Conservation (phyloP, 2,329 filamentous ascomycete genomes). For the Penicillium sp. region DNA sequence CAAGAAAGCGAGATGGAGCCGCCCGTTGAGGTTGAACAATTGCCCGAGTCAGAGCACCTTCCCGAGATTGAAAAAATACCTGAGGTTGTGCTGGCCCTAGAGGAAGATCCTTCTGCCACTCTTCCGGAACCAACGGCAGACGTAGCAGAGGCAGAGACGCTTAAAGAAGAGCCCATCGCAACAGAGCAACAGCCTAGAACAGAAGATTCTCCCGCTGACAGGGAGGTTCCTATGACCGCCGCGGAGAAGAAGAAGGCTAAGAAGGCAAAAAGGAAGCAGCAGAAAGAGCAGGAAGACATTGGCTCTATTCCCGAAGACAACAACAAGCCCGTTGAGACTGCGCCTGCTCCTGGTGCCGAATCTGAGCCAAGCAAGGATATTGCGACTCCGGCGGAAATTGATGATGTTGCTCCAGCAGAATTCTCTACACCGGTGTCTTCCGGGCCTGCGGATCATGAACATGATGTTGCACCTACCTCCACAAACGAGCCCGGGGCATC, state of each 20-base stretch:
- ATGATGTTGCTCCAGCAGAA: neutral
- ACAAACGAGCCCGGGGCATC: neutral
- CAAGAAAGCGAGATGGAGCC: neutral
- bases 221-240: conserved; percentile 16
- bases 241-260: conserved; percentile 19
- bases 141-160: neutral
- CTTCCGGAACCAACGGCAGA: neutral
- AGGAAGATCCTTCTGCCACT: neutral
- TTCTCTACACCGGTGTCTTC: neutral
- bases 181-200: neutral
- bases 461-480: neutral
- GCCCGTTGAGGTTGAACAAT: conserved; percentile 1
- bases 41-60: neutral
- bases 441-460: neutral
- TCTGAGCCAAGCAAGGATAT: neutral
- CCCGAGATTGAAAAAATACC: neutral
- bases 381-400: neutral
- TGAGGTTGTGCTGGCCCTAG: neutral
- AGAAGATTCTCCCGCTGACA: neutral
- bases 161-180: neutral
- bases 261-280: conserved; percentile 19
- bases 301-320: conserved; percentile 1
- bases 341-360: neutral
- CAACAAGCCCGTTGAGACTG: conserved; percentile 1
- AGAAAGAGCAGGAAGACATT: conserved; percentile 9